Evolutionary conservation across 768 basidiomycete species (phyloP).

Genomic region (Lepiota venenata): DNA sequence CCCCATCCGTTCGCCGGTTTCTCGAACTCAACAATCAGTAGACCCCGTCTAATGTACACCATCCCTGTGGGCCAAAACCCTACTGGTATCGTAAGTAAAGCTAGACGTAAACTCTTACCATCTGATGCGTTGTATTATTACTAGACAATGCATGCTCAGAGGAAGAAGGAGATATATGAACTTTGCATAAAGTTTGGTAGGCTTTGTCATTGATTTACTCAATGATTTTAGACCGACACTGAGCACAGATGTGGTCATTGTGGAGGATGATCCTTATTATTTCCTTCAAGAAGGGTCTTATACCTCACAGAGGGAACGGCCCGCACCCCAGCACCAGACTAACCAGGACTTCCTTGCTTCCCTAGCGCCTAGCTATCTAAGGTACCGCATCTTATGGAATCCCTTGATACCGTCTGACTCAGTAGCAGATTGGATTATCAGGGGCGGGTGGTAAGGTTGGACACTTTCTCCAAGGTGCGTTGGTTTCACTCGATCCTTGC

Average conservation of each 20-base stretch:
- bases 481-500: neutral
- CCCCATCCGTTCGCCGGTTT: neutral
- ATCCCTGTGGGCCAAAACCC: slow-evolving; percentile 87
- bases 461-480: slow-evolving; percentile 71
- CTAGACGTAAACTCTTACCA: neutral
- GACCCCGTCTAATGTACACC: slow-evolving; percentile 72
- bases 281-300: slow-evolving; percentile 67
- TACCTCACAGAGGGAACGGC: slow-evolving; percentile 33
- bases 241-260: slow-evolving; percentile 62
- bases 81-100: slow-evolving; percentile 56
- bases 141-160: slow-evolving; percentile 54
- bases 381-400: slow-evolving; percentile 26
- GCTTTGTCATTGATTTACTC: slow-evolving; percentile 2
- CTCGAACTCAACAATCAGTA: slow-evolving; percentile 19
- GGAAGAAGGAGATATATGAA: slow-evolving; percentile 79
- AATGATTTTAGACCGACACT: neutral
- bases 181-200: slow-evolving; percentile 77
- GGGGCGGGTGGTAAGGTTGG: slow-evolving; percentile 81
- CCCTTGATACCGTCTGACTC: neutral
- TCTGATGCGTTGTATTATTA: neutral
- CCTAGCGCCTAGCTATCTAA: slow-evolving; percentile 61
- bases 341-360: slow-evolving; percentile 45
- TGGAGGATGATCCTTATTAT: slow-evolving; percentile 83
- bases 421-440: slow-evolving; percentile 61
- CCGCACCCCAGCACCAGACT: slow-evolving; percentile 17